Evolutionary conservation across 176 grass and related monocot genomes (phyloP).

Genomic region (Oryza meridionalis): DNA sequence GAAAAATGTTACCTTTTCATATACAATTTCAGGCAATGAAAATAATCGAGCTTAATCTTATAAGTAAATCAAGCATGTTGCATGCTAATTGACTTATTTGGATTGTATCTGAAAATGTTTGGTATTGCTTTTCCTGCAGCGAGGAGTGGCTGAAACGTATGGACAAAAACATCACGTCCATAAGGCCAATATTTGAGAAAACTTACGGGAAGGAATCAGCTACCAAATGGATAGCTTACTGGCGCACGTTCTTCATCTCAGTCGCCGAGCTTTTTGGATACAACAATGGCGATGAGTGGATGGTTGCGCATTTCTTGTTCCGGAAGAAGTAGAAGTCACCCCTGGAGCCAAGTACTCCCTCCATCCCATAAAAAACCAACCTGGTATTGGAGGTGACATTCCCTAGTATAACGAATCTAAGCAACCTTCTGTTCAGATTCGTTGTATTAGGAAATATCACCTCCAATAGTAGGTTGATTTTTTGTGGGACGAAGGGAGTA

Average conservation of each 20-base stretch:
- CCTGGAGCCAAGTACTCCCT: background rate
- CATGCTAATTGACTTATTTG: background rate
- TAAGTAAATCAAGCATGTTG: background rate
- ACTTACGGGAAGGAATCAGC: slow-evolving; percentile 84
- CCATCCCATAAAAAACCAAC: no score
- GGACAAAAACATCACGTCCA: slow-evolving; percentile 59
- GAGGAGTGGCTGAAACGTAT: slow-evolving; percentile 95
- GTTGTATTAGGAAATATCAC: no score
- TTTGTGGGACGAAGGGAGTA: no score
- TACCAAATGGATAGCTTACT: slow-evolving; percentile 91
- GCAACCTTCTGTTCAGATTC: no score
- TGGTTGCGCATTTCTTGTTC: slow-evolving; percentile 80
- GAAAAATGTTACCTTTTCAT: background rate
- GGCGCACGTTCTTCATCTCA: slow-evolving; percentile 91
- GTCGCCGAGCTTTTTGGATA: slow-evolving; percentile 90
- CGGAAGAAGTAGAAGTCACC: slow-evolving; percentile 66
- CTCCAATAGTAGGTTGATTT: no score
- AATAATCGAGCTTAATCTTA: background rate
- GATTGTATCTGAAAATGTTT: background rate
- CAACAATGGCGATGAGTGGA: slow-evolving; percentile 96
- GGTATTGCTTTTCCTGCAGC: slow-evolving; percentile 43
- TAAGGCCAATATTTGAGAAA: slow-evolving; percentile 82
- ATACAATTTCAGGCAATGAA: background rate
- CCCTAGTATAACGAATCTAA: no score
- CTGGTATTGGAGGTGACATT: no score